Evolutionary conservation across 1,284 basidiomycete genomes (phyloP).

Genomic region (Boletellus deceptivus): DNA sequence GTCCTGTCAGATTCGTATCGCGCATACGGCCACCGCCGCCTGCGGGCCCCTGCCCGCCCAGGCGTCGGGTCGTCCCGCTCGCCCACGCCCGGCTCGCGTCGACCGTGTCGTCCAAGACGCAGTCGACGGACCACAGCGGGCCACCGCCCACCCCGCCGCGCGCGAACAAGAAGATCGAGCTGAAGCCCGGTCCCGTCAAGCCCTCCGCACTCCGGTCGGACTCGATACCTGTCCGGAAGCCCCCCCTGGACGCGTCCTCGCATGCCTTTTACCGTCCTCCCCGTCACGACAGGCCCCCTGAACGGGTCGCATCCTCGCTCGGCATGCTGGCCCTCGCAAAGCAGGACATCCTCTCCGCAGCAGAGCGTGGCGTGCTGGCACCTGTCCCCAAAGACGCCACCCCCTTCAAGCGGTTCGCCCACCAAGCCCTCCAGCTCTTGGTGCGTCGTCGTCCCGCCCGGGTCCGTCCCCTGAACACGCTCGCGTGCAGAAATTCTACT

Average conservation of each 20-base stretch:
- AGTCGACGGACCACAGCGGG: conserved; percentile 13
- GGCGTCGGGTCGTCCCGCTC: not conserved
- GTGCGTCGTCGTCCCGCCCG: conserved; percentile 38
- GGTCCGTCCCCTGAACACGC: not conserved
- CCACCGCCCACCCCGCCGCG: conserved; percentile 28
- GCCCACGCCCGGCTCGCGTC: conserved; percentile 22
- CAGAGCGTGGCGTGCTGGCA: conserved; percentile 61
- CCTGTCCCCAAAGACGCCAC: conserved; percentile 63
- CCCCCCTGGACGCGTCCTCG: conserved; percentile 7
- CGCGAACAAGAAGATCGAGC: conserved; percentile 61
- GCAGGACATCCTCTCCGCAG: conserved; percentile 63
- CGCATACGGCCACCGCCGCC: not conserved
- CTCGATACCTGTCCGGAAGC: conserved; percentile 11
- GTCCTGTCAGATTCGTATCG: conserved; percentile 14
- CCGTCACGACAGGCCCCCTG: conserved; percentile 25
- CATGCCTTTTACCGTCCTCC: conserved; percentile 28
- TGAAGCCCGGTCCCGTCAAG: conserved; percentile 65
- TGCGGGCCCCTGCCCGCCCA: conserved; percentile 5
- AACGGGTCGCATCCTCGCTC: conserved; percentile 22
- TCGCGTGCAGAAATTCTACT: conserved; percentile 70
- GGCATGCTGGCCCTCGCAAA: conserved; percentile 49
- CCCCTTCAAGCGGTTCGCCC: conserved; percentile 52
- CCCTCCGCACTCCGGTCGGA: conserved; percentile 30
- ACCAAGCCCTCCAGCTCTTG: conserved; percentile 68
- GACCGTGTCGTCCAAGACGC: conserved; percentile 28